These are phyloP conservation scores for Chenopodium suecicum DNA, from an alignment of 148 eudicot genomes.

Conservation along the genomic window DNA sequence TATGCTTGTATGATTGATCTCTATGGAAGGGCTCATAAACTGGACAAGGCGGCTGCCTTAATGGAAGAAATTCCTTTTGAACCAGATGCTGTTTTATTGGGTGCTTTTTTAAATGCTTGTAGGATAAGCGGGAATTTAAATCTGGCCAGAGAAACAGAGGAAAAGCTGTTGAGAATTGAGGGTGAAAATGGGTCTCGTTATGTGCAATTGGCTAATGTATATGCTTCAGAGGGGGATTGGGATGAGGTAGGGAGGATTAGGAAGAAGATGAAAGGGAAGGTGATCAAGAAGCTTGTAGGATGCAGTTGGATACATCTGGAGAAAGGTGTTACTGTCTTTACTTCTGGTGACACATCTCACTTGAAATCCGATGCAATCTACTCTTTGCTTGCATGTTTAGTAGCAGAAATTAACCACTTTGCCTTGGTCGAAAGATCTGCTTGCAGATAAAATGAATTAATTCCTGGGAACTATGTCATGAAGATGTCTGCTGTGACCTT, in stretches of 20 bases:
- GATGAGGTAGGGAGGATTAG: constrained; percentile 79
- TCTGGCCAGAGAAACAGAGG: constrained; percentile 62
- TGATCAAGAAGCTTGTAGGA: constrained; percentile 72
- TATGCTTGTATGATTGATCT: constrained; percentile 91
- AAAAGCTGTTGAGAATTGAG: constrained; percentile 54
- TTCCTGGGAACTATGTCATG: neutral
- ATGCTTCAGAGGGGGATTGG: constrained; percentile 82
- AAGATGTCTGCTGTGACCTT: neutral
- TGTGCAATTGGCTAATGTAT: constrained; percentile 74
- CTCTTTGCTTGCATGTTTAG: constrained; percentile 46
- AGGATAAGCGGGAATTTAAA: constrained; percentile 49
- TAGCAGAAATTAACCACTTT: constrained; percentile 34
- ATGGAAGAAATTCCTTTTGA: constrained; percentile 53
- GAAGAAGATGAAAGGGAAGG: constrained; percentile 82
- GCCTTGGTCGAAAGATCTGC: constrained; percentile 17
- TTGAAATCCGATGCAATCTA: constrained; percentile 51
- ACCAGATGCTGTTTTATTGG: constrained; percentile 55
- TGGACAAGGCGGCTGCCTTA: constrained; percentile 57
- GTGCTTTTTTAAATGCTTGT: constrained; percentile 82
- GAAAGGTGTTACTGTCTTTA: constrained; percentile 50
- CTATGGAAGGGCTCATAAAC: constrained; percentile 64
- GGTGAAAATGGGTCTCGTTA: constrained; percentile 64
- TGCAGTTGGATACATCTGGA: constrained; percentile 80
- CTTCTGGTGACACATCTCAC: constrained; percentile 59
- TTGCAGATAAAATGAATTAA: neutral